Evolutionary conservation across 2,329 filamentous ascomycete species (phyloP).

Genomic region (Aspergillus sp.): DNA sequence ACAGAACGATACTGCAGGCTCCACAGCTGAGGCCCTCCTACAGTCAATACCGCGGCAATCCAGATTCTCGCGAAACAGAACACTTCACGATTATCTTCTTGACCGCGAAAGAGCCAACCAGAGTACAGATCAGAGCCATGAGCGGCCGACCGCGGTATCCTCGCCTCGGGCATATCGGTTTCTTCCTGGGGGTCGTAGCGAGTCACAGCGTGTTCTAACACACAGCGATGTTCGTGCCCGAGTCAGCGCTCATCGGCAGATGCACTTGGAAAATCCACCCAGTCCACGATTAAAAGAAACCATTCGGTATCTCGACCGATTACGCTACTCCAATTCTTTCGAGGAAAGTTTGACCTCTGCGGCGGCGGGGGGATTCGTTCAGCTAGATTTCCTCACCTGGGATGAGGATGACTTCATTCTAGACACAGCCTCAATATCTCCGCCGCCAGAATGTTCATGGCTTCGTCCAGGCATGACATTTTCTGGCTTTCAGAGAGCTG

Average conservation of each 20-base stretch:
- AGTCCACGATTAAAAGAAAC: constrained; percentile 58
- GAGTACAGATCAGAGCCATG: constrained; percentile 32
- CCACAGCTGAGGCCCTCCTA: constrained; percentile 44
- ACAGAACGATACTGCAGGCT: constrained; percentile 30
- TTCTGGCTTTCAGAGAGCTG: constrained; percentile 65
- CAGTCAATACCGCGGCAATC: constrained; percentile 48
- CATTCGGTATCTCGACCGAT: constrained; percentile 64
- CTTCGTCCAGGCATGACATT: constrained; percentile 65
- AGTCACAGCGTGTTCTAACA: constrained; percentile 34
- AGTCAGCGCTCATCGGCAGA: constrained; percentile 41
- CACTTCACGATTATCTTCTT: constrained; percentile 45
- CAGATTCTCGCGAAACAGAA: constrained; percentile 42
- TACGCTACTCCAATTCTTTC: constrained; percentile 58
- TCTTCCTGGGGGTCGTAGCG: constrained; percentile 34
- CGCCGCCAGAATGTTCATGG: constrained; percentile 63
- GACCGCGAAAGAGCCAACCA: constrained; percentile 37
- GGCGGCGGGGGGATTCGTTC: constrained; percentile 57
- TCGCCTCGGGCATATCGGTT: constrained; percentile 38
- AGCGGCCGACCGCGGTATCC: constrained; percentile 18
- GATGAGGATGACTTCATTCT: constrained; percentile 63
- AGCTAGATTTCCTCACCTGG: constrained; percentile 57
- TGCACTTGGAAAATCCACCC: constrained; percentile 40
- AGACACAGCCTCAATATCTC: constrained; percentile 56
- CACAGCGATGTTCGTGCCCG: constrained; percentile 42
- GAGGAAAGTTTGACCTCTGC: constrained; percentile 60